Conservation (phyloP, 2,329 filamentous ascomycete species). For the Calonectria leucothoes region DNA sequence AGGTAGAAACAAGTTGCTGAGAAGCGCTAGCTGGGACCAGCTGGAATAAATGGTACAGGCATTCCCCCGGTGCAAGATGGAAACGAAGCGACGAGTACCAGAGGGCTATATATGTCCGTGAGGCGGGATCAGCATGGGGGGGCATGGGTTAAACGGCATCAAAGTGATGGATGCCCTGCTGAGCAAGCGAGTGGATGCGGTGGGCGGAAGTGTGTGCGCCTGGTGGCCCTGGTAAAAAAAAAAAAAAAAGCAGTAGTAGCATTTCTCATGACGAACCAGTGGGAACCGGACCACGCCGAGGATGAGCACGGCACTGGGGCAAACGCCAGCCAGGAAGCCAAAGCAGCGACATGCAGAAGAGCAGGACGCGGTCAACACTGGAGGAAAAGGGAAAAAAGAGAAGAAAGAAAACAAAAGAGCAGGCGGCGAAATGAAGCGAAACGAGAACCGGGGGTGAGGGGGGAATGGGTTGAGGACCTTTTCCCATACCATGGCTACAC, state of each 20-base stretch:
- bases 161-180: conserved; percentile 16
- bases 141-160: conserved; percentile 15
- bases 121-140: conserved; percentile 19
- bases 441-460: conserved; percentile 29
- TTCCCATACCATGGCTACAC: conserved; percentile 49
- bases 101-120: conserved; percentile 15
- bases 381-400: conserved; percentile 8
- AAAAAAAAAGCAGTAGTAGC: conserved; percentile 2
- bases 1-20: background rate
- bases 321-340: background rate
- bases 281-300: conserved; percentile 3
- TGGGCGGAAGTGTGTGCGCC: conserved; percentile 16
- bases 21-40: background rate
- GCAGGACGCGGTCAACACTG: background rate
- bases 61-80: conserved; percentile 6
- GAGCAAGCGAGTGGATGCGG: conserved; percentile 7
- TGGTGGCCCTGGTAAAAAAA: background rate
- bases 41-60: conserved; percentile 4
- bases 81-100: conserved; percentile 9
- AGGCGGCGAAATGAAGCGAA: conserved; percentile 26
- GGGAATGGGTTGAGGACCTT: conserved; percentile 42
- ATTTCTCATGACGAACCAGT: background rate
- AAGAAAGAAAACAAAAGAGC: conserved; percentile 15
- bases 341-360: conserved; percentile 10
- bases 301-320: background rate